Evolutionary conservation across 768 basidiomycete species (phyloP).

Genomic region (Russula griseocarnosa): DNA sequence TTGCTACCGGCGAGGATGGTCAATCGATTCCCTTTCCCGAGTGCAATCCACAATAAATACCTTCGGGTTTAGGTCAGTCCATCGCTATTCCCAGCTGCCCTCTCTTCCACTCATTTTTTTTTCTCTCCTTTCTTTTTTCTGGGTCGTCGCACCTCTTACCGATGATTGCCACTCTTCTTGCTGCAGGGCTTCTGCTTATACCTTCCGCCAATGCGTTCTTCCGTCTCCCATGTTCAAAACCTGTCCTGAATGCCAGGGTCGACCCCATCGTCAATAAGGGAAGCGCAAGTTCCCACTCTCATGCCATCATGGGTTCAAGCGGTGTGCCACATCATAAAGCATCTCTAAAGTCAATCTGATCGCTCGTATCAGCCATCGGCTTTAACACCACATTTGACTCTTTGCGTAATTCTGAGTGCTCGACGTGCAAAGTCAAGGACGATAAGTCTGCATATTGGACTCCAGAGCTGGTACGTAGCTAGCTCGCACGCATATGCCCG

Average conservation of each 20-base stretch:
- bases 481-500: neutral
- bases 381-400: constrained; percentile 12
- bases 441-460: constrained; percentile 26
- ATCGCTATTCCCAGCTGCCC: constrained; percentile 8
- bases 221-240: constrained; percentile 19
- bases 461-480: constrained; percentile 15
- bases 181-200: constrained; percentile 15
- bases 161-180: constrained; percentile 14
- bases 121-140: neutral
- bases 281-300: constrained; percentile 12
- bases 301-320: constrained; percentile 24
- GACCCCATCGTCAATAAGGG: constrained; percentile 24
- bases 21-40: neutral
- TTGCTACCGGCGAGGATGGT: constrained; percentile 8
- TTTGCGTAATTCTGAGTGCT: constrained; percentile 18
- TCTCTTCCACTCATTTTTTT: neutral
- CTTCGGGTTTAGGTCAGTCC: neutral
- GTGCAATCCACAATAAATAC: constrained; percentile 17
- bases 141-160: neutral
- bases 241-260: constrained; percentile 20
- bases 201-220: constrained; percentile 21
- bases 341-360: neutral
- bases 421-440: constrained; percentile 25
- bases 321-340: constrained; percentile 5
- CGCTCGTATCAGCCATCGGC: constrained; percentile 13